Evolutionary conservation across 108 stramenopile species (phyloP), one percentile per base, ranked within the genome.

Genomic region (Phaeodactylum tricornutum): DNA sequence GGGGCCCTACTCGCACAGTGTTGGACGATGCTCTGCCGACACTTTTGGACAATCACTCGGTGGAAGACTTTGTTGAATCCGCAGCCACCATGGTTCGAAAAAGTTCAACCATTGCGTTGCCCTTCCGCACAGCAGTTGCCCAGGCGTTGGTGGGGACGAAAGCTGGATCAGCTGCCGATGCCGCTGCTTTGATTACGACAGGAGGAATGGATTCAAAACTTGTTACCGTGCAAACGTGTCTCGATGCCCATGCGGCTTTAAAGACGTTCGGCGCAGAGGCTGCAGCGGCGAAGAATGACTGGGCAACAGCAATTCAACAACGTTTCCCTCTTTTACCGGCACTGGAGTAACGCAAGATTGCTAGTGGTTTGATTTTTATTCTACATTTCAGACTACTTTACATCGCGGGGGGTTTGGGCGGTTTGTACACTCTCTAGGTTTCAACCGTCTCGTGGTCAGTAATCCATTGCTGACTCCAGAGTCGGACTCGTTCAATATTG

Each of bases 401-500:
- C 12, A 24, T 26, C 29, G 1, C 25, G 29, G 6, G 39, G 15
- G 28, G 29, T n/a, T n/a, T 51, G 35, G 38, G 8, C 12, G 20
- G 19, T 40, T 14, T 19, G 19, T 7, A 50, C 4, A 50, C 15
- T 22, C 20, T 19, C 38, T 12, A n/a, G n/a, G n/a, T 34, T 20
- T 41, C 39, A 41, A 41, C 14, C 39, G 39, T 41, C 39, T 9
- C 39, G 53, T 81, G 65, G 50, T 85, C 77, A 27, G 46, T 29
- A 26, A 83, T 37, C 91, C 91, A 92, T 56, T 87, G 83, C 28
- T 68, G 55, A 15, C 41, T 32, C 91, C 91, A 92, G 48, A 62
- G 55, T 40, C 62, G 33, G 24, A 85, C 77, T 33, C 91, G 60
- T 29, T 63, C 50, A 0, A 81, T 69, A 59, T 85, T 87, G 23